Base-by-base conservation (phyloP, 495 filamentous ascomycete species). In the Neurospora pannonica region DNA sequence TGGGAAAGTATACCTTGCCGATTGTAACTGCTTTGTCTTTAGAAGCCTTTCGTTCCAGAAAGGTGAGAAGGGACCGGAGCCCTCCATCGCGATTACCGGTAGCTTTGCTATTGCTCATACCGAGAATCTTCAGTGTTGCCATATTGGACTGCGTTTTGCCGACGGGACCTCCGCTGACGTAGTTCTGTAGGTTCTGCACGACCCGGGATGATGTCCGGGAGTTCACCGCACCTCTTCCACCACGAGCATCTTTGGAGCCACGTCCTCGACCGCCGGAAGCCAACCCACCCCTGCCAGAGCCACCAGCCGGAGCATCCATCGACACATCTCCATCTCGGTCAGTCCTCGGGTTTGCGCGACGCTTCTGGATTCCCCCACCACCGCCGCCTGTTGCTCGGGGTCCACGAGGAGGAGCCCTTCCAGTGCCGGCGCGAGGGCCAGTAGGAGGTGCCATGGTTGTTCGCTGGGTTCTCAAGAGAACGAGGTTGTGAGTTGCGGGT, bases 251-350 rank as follows among this genome's bases (percentile, higher is more conserved):
- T 8, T 75, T 67, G 15, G 60, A 72, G 43, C 78, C 77, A 38
- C 76, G 74, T 74, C 77, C 80, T 70, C 84, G 70, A 78, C 84
- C 74, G 77, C 42, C 76, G 17, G 67, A 43, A 28, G 42, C 70
- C 54, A 6, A 19, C 28, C 54, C 54, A 21, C 70, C 73, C 39
- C 38, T 81, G 38, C 86, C 85, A 43, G 73, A 76, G 36, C 80
- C 79, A 24, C 79, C 78, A 38, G 79, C 79, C 28, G 83, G 81
- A 69, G 81, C 84, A 80, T 90, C 92, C 94, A 96, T 97, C 39
- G 90, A 87, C 46, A 96, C 85, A 82, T 97, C 94, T 17, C 94
- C 94, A 86, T 97, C 94, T 76, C 88, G 88, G 79, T 97, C 94
- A 72, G 88, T 85, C 70, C 88, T 87, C 17, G 83, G 74, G 75